phyloP scores from a whole-genome alignment of 2,329 filamentous ascomycete genomes.

The Hypoxylon sp. region DNA sequence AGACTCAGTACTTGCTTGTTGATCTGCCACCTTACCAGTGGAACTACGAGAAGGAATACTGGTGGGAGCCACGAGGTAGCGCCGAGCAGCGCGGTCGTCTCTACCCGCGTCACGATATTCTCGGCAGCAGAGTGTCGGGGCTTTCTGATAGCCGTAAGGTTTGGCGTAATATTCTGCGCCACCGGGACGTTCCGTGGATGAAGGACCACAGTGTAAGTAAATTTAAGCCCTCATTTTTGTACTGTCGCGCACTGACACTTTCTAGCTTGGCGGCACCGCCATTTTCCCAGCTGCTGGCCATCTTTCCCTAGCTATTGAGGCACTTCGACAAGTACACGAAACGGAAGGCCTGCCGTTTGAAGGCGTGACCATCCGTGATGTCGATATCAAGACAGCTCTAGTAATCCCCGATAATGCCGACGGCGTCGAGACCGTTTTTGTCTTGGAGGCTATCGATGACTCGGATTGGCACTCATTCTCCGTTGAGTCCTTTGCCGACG shows the following conservation, averaged over 20 bases:
- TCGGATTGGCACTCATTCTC: conserved; percentile 53
- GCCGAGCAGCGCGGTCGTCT: conserved; percentile 45
- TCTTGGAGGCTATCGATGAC: conserved; percentile 47
- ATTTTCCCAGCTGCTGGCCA: conserved; percentile 48
- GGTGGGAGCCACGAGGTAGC: conserved; percentile 49
- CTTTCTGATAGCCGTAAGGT: conserved; percentile 33
- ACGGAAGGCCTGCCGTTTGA: conserved; percentile 24
- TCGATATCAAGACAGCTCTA: conserved; percentile 53
- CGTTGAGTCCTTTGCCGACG: conserved; percentile 49
- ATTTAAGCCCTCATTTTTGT: background rate
- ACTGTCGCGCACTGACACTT: conserved; percentile 2
- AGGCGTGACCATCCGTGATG: conserved; percentile 49
- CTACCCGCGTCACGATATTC: conserved; percentile 50
- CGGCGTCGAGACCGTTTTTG: conserved; percentile 46
- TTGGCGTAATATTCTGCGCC: conserved; percentile 48
- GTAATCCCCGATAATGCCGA: conserved; percentile 53
- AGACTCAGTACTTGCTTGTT: conserved; percentile 44
- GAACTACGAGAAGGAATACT: conserved; percentile 47
- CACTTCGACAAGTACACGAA: conserved; percentile 43
- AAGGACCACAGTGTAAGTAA: conserved; percentile 37
- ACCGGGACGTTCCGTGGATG: conserved; percentile 40
- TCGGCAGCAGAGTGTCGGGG: conserved; percentile 42
- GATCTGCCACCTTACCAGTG: conserved; percentile 54
- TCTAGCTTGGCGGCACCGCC: conserved; percentile 33
- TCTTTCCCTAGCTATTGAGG: conserved; percentile 47